Percentiles rank a stretch among this genome's conserved stretches.
phyloP scores from a whole-genome alignment of 176 grass and related monocot species.

The Aegilops umbellulata region DNA sequence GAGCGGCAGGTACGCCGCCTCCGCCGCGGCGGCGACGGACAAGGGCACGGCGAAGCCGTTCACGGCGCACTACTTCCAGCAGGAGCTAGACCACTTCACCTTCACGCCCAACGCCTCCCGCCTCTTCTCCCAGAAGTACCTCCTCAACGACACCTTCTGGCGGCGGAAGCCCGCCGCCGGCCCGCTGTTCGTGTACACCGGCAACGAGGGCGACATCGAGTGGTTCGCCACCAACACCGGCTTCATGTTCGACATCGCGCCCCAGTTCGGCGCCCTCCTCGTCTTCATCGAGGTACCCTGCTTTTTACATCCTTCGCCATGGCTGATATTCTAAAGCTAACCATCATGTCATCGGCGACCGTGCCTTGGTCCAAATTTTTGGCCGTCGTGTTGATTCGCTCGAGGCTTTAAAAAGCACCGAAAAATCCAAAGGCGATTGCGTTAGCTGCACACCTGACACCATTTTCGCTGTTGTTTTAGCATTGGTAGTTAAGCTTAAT shows the following conservation, averaged over 20 bases:
- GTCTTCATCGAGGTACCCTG: constrained; percentile 84
- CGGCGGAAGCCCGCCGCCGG: constrained; percentile 18
- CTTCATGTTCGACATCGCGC: constrained; percentile 91
- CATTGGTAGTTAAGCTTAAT: background rate
- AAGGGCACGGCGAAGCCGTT: constrained; percentile 37
- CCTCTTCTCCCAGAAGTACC: constrained; percentile 82
- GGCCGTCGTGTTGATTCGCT: background rate
- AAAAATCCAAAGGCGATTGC: background rate
- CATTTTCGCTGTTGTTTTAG: background rate
- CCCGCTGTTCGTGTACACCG: constrained; percentile 91
- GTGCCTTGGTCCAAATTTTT: background rate
- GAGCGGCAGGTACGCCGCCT: background rate
- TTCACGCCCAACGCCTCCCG: constrained; percentile 70
- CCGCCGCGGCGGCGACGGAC: background rate
- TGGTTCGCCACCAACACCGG: constrained; percentile 84
- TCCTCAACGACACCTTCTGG: constrained; percentile 85
- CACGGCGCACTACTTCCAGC: constrained; percentile 78
- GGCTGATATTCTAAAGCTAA: background rate
- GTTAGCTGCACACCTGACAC: background rate
- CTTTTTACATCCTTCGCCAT: background rate
- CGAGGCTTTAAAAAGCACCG: background rate
- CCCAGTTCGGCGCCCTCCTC: constrained; percentile 69
- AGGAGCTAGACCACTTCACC: constrained; percentile 98
- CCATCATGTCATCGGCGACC: background rate
- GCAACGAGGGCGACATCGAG: constrained; percentile 88